Evolutionary conservation across 176 grass and related monocot genomes (phyloP).

Genomic region (Tillandsia fasciculata): DNA sequence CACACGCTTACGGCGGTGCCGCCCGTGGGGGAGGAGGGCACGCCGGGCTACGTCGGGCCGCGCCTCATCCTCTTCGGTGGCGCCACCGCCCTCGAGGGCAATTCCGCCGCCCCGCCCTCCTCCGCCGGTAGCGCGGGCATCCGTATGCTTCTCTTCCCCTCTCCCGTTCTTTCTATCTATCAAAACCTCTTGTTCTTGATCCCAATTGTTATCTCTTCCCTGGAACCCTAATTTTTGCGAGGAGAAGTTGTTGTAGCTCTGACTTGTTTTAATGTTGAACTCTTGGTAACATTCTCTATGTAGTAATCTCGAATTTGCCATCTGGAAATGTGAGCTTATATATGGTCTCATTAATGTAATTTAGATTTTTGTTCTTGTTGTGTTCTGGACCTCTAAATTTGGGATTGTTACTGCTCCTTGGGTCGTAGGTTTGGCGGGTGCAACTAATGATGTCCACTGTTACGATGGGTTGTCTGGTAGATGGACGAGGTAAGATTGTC

Average conservation of each 20-base stretch:
- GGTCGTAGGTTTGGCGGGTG: conserved; percentile 79
- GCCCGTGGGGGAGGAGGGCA: conserved; percentile 76
- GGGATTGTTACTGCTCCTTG: not conserved
- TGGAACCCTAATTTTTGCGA: conserved; percentile 6
- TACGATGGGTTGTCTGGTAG: conserved; percentile 89
- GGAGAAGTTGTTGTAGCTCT: not conserved
- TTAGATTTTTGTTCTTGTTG: conserved; percentile 4
- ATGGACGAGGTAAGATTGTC: conserved; percentile 73
- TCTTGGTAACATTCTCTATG: not conserved
- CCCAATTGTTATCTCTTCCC: conserved; percentile 3
- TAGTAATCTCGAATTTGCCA: not conserved
- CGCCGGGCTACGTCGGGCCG: conserved; percentile 60
- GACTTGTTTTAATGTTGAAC: not conserved
- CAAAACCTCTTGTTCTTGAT: conserved; percentile 10
- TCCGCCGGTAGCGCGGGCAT: conserved; percentile 82
- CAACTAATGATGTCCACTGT: conserved; percentile 97
- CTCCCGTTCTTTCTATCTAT: conserved; percentile 11
- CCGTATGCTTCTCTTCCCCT: conserved; percentile 44
- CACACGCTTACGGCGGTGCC: conserved; percentile 86
- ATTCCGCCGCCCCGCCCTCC: conserved; percentile 70
- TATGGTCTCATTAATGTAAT: not conserved
- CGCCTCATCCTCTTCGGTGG: conserved; percentile 85
- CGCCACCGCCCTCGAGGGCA: conserved; percentile 86
- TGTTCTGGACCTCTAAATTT: not conserved
- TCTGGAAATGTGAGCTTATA: too few species aligned